These are phyloP conservation scores for Epicoccum sorghinum DNA, from an alignment of 2,329 filamentous ascomycete genomes.

Conservation along the genomic window DNA sequence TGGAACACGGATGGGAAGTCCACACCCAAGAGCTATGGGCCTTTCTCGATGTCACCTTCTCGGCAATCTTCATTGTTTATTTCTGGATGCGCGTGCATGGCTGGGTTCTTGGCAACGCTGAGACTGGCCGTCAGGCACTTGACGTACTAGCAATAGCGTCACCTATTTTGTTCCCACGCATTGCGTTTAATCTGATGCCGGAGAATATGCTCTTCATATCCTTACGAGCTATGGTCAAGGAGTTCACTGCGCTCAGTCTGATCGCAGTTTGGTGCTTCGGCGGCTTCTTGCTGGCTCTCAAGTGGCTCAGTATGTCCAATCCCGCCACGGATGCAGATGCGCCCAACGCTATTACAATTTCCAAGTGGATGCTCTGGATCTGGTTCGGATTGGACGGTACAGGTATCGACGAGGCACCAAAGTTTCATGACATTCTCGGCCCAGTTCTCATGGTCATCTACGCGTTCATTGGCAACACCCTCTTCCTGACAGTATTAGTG, in stretches of 20 bases:
- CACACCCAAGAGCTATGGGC: slow-evolving; percentile 91
- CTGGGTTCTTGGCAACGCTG: slow-evolving; percentile 57
- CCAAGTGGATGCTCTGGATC: slow-evolving; percentile 92
- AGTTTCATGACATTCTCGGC: slow-evolving; percentile 81
- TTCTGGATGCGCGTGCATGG: slow-evolving; percentile 71
- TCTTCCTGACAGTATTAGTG: slow-evolving; percentile 87
- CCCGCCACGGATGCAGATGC: slow-evolving; percentile 37
- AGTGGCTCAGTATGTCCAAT: slow-evolving; percentile 69
- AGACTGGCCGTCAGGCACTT: slow-evolving; percentile 68
- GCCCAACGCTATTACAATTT: slow-evolving; percentile 71
- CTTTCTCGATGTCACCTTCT: slow-evolving; percentile 81
- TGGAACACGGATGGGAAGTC: slow-evolving; percentile 78
- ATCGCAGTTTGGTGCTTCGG: slow-evolving; percentile 83
- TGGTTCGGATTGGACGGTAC: slow-evolving; percentile 85
- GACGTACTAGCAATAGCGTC: slow-evolving; percentile 81
- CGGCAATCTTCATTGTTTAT: slow-evolving; percentile 73
- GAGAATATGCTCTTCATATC: slow-evolving; percentile 86
- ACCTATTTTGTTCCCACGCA: slow-evolving; percentile 75
- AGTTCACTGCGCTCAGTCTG: slow-evolving; percentile 78
- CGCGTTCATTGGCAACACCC: slow-evolving; percentile 82
- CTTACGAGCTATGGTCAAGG: slow-evolving; percentile 81
- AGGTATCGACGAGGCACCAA: slow-evolving; percentile 62
- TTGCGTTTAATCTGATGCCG: slow-evolving; percentile 82
- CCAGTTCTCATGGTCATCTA: slow-evolving; percentile 82
- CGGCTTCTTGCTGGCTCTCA: slow-evolving; percentile 78